Percentiles rank a stretch among this genome's conserved stretches.
phyloP scores from a whole-genome alignment of 495 filamentous ascomycete genomes.

The Penicillium tannophilum region DNA sequence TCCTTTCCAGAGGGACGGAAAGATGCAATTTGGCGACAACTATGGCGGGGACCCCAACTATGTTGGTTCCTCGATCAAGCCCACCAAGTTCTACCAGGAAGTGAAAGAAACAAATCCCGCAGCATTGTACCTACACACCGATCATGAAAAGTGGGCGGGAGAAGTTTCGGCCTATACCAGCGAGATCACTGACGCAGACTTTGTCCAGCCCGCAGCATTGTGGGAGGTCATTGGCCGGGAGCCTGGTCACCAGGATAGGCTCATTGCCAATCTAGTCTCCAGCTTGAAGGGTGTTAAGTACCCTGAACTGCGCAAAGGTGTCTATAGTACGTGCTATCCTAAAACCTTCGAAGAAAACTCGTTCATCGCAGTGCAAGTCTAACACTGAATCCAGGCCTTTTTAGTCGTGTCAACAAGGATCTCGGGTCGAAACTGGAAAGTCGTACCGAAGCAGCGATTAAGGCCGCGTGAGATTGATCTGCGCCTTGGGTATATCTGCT shows the following conservation, averaged over 20 bases:
- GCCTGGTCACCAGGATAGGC: constrained; percentile 58
- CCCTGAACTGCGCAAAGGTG: background rate
- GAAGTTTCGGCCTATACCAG: constrained; percentile 29
- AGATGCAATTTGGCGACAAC: constrained; percentile 63
- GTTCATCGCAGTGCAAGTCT: no score
- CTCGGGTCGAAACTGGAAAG: background rate
- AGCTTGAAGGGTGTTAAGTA: background rate
- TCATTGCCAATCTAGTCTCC: constrained; percentile 46
- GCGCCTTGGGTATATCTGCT: no score
- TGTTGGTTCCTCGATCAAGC: constrained; percentile 32
- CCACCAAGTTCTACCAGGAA: constrained; percentile 22
- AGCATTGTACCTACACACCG: constrained; percentile 23
- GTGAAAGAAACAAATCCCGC: constrained; percentile 6
- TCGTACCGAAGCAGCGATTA: background rate
- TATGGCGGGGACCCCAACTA: constrained; percentile 66
- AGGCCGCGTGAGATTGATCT: background rate
- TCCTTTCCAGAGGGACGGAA: constrained; percentile 70
- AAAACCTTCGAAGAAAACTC: no score
- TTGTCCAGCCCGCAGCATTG: constrained; percentile 13
- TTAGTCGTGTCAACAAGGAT: background rate
- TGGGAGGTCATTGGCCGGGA: constrained; percentile 54
- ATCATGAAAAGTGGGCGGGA: constrained; percentile 58
- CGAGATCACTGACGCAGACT: constrained; percentile 13
- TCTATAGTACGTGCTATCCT: background rate
- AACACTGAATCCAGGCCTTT: background rate